Percentiles rank a stretch among this genome's conserved stretches.
These are phyloP conservation scores for Yamadazyma takamatsuzukensis DNA, from an alignment of 805 yeast species.

Conservation along the genomic window DNA sequence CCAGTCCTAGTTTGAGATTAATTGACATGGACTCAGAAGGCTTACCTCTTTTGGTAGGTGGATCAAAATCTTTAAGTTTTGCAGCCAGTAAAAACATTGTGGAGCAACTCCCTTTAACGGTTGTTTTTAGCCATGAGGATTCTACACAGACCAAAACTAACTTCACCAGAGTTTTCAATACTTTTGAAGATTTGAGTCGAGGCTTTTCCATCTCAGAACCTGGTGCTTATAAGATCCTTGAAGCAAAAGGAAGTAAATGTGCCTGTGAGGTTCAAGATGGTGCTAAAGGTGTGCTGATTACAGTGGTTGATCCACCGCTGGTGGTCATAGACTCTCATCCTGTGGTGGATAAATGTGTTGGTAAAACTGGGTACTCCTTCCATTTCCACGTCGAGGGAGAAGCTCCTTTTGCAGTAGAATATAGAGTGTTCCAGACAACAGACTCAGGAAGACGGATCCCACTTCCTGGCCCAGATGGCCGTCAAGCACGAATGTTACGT, in stretches of 20 bases:
- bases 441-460: conserved; percentile 30
- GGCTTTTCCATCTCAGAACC: conserved; percentile 47
- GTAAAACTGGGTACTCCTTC: conserved; percentile 76
- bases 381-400: conserved; percentile 72
- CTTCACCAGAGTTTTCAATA: conserved; percentile 23
- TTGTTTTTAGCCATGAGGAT: conserved; percentile 25
- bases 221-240: conserved; percentile 60
- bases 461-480: conserved; percentile 29
- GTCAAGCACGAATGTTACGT: conserved; percentile 22
- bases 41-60: conserved; percentile 20
- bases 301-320: conserved; percentile 37
- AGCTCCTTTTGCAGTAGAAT: conserved; percentile 73
- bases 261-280: conserved; percentile 58
- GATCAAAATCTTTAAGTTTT: conserved; percentile 14
- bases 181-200: conserved; percentile 19
- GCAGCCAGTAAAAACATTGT: conserved; percentile 13
- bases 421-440: conserved; percentile 49
- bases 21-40: conserved; percentile 16
- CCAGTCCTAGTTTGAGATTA: conserved; percentile 21
- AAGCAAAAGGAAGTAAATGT: conserved; percentile 61
- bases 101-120: conserved; percentile 48
- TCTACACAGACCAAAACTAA: conserved; percentile 21
- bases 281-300: conserved; percentile 41
- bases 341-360: conserved; percentile 83
- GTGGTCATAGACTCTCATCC: conserved; percentile 49